Percentiles rank a stretch among this genome's conserved stretches.
Evolutionary conservation across 495 filamentous ascomycete species (phyloP).

Genomic region (Lasiosphaeria hispida): DNA sequence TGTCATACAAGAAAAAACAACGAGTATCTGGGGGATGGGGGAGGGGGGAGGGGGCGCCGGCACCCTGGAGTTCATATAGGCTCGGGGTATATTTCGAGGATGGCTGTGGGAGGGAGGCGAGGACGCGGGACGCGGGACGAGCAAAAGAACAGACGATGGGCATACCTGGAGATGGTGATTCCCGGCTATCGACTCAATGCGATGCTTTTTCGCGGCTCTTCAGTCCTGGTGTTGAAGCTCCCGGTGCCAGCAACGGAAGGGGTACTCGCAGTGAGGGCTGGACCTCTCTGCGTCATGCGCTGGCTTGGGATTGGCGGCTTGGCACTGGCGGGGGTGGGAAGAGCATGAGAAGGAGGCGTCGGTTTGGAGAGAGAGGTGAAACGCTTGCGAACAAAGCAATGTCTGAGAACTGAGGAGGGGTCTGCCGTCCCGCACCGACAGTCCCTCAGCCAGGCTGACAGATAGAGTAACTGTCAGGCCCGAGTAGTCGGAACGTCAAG

Average conservation of each 20-base stretch:
- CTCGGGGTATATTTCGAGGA: neutral
- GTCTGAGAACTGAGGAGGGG: slow-evolving; percentile 14
- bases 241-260: slow-evolving; percentile 8
- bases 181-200: slow-evolving; percentile 18
- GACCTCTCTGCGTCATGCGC: neutral
- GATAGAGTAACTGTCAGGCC: neutral
- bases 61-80: slow-evolving; percentile 9
- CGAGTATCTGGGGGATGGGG: slow-evolving; percentile 17
- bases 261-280: slow-evolving; percentile 15
- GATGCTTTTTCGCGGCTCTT: slow-evolving; percentile 3
- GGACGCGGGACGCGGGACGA: slow-evolving; percentile 10
- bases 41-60: slow-evolving; percentile 11
- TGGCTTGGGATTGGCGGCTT: slow-evolving; percentile 14
- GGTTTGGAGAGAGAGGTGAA: slow-evolving; percentile 15
- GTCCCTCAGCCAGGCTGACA: slow-evolving; percentile 10
- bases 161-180: slow-evolving; percentile 25
- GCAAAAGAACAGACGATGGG: slow-evolving; percentile 10
- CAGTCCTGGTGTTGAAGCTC: slow-evolving; percentile 2
- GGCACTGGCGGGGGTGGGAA: slow-evolving; percentile 11
- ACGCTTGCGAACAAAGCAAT: slow-evolving; percentile 12
- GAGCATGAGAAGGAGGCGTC: slow-evolving; percentile 17
- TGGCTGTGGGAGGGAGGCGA: neutral
- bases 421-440: neutral
- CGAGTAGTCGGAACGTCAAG: neutral
- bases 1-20: slow-evolving; percentile 7